Base-by-base conservation (phyloP, 192 early-diverging fungal genomes). In the Mortierella alpina region DNA sequence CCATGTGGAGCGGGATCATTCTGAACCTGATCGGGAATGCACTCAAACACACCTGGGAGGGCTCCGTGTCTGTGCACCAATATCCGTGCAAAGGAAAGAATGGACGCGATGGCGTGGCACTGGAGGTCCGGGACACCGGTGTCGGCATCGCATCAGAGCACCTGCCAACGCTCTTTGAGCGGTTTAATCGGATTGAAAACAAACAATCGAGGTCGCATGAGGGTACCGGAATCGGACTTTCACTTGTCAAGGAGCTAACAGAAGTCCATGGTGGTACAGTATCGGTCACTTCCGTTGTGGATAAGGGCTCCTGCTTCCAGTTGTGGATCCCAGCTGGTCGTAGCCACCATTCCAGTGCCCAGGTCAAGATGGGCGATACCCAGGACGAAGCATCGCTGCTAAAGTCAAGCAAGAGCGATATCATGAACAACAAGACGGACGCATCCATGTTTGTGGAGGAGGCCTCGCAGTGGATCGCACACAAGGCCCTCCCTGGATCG, bases 1-100 rank as follows among this genome's bases (percentile, higher is more conserved):
- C 90, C 53, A 90, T 91, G 88, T 90, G 85, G 79, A 83, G 86
- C 58, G 88, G 87, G n/a, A 86, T 91, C 23, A 74, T 91, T 39
- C 86, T 90, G 53, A 91, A 91, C 52, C 59, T 91, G 46, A 75
- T 89, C n/a, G 76, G 86, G 7, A 81, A 87, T 46, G 75, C 80
- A 0, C 83, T 85, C 60, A 85, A 90, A 48, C 85, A 86, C 53
- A 88, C 87, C 5, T 73, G 84, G 72, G 46, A 66, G 39, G 86
- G 87, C 40, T 84, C 86, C 18, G 84, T 88, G 14, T 82, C 78
- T 0, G 63, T 85, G 67, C 82, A 88, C 72, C 75, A 88, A 73
- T 84, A 89, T 77, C 69, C 76, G 1, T 40, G 59, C 66, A 70
- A 80, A 60, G 58, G 84, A 45, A 55, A 72, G 40, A 61, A 89